A percentile compares a stretch with the other conserved stretches of the same genome.
Evolutionary conservation across 23 red algal genomes (phyloP).

Genomic region (Gracilaria vermiculophylla): DNA sequence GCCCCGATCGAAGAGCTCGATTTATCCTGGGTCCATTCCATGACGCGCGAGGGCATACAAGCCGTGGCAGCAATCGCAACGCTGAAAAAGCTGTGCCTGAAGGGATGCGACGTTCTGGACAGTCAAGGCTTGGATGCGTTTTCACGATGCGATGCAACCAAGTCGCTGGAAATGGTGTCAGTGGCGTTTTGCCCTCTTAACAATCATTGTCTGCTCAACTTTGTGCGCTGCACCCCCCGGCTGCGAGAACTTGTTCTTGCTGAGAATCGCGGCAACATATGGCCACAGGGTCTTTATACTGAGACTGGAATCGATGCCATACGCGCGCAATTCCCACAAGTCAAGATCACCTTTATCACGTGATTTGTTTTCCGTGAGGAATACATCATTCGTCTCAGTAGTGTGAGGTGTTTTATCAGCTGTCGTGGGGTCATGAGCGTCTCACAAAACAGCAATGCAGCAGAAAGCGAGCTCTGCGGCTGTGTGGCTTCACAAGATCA

Average conservation of each 20-base stretch:
- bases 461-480: not conserved
- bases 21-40: constrained; percentile 37
- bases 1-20: constrained; percentile 8
- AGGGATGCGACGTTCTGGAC: constrained; percentile 8
- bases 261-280: constrained; percentile 32
- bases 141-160: not conserved
- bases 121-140: not conserved
- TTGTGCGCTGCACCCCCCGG: not conserved
- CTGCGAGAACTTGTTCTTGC: constrained; percentile 33
- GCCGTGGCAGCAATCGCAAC: constrained; percentile 21
- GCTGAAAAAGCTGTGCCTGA: constrained; percentile 4
- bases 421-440: no score
- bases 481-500: not conserved
- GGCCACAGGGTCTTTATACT: constrained; percentile 30
- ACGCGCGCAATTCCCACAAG: not conserved
- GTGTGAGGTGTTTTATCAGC: no score
- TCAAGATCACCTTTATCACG: constrained; percentile 26
- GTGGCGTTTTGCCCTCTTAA: constrained; percentile 29
- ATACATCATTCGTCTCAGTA: no score
- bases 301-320: constrained; percentile 28
- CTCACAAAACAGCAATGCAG: no score
- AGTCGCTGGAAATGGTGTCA: not conserved
- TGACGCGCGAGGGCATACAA: constrained; percentile 1
- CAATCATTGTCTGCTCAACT: constrained; percentile 3
- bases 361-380: not conserved